Base-by-base conservation (phyloP, 148 eudicot genomes). In the Amaranthus palmeri region DNA sequence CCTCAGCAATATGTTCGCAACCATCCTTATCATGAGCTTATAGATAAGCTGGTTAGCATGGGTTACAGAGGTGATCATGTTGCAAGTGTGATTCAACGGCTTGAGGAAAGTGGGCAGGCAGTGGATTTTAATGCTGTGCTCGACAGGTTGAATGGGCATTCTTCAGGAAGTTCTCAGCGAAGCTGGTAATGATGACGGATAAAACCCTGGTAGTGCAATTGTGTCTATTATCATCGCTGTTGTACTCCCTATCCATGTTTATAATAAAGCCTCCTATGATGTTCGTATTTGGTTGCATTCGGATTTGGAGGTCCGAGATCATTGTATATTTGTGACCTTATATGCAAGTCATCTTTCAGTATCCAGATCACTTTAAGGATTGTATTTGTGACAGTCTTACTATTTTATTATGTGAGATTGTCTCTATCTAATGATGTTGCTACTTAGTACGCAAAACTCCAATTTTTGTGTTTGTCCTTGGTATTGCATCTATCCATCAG, bases 21-120 rank as follows among this genome's bases (percentile, higher is more conserved):
- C 80, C 99, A 92, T 77, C 99, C 97, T 7, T 88, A 89, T 82
- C 86, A 80, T 65, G 99, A 95, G 70, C 83, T 95, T 78, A 84
- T 95, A 71, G 97, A 95, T 65, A 92, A 92, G 82, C 63, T 95
- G 85, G 96, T 87, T 75, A 80, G 82, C 84, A 95, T 95, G 97
- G 99, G 99, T 64, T 95, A 92, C 70, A 79, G 99, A 72, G 92
- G 93, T 43, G 99, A 92, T 62, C 97, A 87, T 69, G 90, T 90
- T 49, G 79, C 79, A 17, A 76, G 84, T 36, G 88, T 92, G 73
- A 95, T 95, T 76, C 97, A 95, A 85, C 90, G 97, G 92, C 83
- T 95, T 49, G 96, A 95, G 78, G 99, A 95, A 73, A 86, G 78
- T 65, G 93, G 99, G 45, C 93, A 88, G 77, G 58, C 96, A 54